Percentiles rank a stretch among this genome's conserved stretches.
Conservation (phyloP, 176 grass and related monocot species). For the Oryza nivara region DNA sequence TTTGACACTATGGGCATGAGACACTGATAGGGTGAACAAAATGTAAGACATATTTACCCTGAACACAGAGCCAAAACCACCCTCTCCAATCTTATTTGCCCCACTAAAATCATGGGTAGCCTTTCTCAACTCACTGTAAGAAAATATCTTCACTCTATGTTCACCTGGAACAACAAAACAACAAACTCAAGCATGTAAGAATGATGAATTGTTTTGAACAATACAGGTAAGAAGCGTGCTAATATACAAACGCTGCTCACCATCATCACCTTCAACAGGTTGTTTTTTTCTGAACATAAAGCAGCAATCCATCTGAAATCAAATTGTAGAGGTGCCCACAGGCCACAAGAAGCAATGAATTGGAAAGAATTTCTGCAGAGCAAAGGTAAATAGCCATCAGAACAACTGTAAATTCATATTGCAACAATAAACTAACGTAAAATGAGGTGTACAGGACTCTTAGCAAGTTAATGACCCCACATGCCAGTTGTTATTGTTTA, state of each 20-base stretch:
- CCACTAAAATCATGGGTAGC: slow-evolving; percentile 71
- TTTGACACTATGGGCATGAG: background rate
- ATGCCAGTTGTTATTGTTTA: slow-evolving; percentile 4
- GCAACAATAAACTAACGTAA: slow-evolving; percentile 14
- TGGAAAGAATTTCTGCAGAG: slow-evolving; percentile 35
- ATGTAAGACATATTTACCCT: slow-evolving; percentile 52
- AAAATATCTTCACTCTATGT: slow-evolving; percentile 61
- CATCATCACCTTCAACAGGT: slow-evolving; percentile 38
- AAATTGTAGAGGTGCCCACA: background rate
- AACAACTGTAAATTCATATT: background rate
- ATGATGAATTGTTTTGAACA: background rate
- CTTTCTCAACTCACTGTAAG: slow-evolving; percentile 81
- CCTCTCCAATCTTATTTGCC: slow-evolving; percentile 87
- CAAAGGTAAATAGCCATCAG: slow-evolving; percentile 10
- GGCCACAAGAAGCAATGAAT: background rate
- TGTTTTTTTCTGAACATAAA: slow-evolving; percentile 39
- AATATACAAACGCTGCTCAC: slow-evolving; percentile 25
- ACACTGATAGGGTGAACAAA: background rate
- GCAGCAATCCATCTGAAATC: slow-evolving; percentile 47
- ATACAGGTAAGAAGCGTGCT: background rate
- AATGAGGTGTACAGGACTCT: background rate
- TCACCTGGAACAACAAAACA: slow-evolving; percentile 48
- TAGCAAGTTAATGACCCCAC: background rate
- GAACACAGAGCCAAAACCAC: slow-evolving; percentile 89
- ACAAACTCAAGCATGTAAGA: slow-evolving; percentile 13